Base-by-base conservation (phyloP, 2,329 filamentous ascomycete genomes). In the Coniochaeta sp. region DNA sequence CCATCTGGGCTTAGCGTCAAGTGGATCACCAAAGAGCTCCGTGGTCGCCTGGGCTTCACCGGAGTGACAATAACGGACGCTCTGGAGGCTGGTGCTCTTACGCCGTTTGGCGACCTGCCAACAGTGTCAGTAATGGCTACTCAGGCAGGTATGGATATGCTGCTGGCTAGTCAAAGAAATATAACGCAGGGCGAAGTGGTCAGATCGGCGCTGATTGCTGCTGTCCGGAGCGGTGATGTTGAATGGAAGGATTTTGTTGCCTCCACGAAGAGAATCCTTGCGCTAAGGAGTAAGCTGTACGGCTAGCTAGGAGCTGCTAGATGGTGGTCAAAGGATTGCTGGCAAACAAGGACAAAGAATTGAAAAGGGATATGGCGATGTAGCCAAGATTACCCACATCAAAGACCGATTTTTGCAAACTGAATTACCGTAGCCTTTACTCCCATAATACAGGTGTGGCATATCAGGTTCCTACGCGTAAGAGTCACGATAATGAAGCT, bases 171-270 rank as follows among this genome's bases (percentile, higher is more conserved):
- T 24, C 54, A 57, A n/a, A 34, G 54, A 14, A 57, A 57, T 24
- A 31, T 57, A 7, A 57, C 54, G 4, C 54, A 57, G 31, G 54
- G 54, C 54, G 54, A 57, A n/a, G 54, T 57, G 17, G 54, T 57
- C 3, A 19, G 54, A 57, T 57, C 54, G 3, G 31, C 54, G 2
- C 54, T 57, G 16, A 22, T 57, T 22, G 28, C 28, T 26, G 54
- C 54, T 12, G 28, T 57, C 19, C 17, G 22, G 8, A 57, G 31
- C 34, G 54, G 54, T 6, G 54, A 57, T 16, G 54, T 57, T 5
- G 54, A 57, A 6, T 57, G 54, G 54, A 34, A 34, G 19, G 54
- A 57, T 17, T 57, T 57, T 26, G 31, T 57, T 22, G 54, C 54
- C 11, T 57, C 54, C 17, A 57, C 54, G 9, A 57, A 57, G 17